Base-by-base conservation (phyloP, 495 filamentous ascomycete genomes). In the Apodospora peruviana region DNA sequence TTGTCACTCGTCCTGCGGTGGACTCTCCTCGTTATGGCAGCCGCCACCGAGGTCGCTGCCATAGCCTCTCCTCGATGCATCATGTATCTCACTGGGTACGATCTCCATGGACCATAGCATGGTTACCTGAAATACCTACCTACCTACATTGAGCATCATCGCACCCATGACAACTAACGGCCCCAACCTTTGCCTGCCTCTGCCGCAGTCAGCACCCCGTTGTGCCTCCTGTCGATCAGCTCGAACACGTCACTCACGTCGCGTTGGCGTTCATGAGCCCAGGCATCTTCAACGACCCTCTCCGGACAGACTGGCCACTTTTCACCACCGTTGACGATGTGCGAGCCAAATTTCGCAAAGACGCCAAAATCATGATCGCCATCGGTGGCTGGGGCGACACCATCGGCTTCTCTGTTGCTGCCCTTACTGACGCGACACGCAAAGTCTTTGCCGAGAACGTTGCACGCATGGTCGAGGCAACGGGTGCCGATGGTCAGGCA, bases 331-430 rank as follows among this genome's bases (percentile, higher is more conserved):
- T 86, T 5, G 61, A 72, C 0, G 72, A 69, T 7, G 73, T 78
- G 45, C 79, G 84, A 22, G 65, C 72, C 41, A 75, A 79, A 39
- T 88, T 88, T 55, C 50, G 70, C 1, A 57, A 74, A 0, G 71
- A 72, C 2, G 85, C 85, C 23, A 80, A 81, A 56, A 58, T 88
- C 14, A 75, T 86, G 75, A 69, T 88, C 27, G 83, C 85, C 27
- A 81, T 89, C 46, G 85, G 85, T 5, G 85, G 85, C 39, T 90
- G 85, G 84, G 85, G 84, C 5, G 82, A 89, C 52, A 79, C 75
- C 0, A 52, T 60, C 21, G 85, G 83, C 7, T 88, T 88, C 62
- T 71, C 75, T 0, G 60, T 58, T 1, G 84, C 74, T 5, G 82
- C 81, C 1, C 72, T 70, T 36, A 78, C 74, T 1, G 72, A 77